Conservation (phyloP, 768 basidiomycete genomes). For the Boletus rex-veris region DNA sequence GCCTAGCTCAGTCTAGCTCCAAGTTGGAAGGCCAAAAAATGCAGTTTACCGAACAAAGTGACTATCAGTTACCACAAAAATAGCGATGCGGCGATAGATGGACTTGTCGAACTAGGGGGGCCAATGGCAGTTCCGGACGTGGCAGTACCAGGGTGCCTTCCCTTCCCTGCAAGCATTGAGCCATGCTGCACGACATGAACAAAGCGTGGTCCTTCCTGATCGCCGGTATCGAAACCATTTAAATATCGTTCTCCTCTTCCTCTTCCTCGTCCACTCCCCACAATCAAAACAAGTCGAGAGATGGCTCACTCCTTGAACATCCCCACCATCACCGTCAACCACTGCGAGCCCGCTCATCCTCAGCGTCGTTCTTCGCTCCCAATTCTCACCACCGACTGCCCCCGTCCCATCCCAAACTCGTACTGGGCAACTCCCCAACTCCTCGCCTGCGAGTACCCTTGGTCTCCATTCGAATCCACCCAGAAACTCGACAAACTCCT, state of each 20-base stretch:
- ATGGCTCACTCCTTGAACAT: background rate
- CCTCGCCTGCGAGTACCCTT: slow-evolving; percentile 81
- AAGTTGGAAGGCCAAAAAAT: background rate
- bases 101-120: too few relatives aligned
- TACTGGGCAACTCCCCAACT: slow-evolving; percentile 77
- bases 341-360: background rate
- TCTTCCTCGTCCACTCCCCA: too few relatives aligned
- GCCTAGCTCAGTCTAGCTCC: slow-evolving; percentile 8
- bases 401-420: slow-evolving; percentile 75
- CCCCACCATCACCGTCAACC: slow-evolving; percentile 12
- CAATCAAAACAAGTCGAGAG: too few relatives aligned
- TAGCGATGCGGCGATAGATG: too few relatives aligned
- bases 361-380: slow-evolving; percentile 21
- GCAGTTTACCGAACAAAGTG: background rate
- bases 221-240: too few relatives aligned
- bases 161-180: too few relatives aligned
- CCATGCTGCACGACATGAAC: too few relatives aligned
- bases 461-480: slow-evolving; percentile 52
- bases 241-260: too few relatives aligned
- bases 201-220: too few relatives aligned
- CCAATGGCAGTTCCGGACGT: too few relatives aligned
- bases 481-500: slow-evolving; percentile 76
- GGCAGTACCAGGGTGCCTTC: too few relatives aligned
- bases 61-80: background rate
- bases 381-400: slow-evolving; percentile 13